A percentile compares a stretch with the other conserved stretches of the same genome.
Evolutionary conservation across 2,329 filamentous ascomycete genomes (phyloP).

Genomic region (Decorospora gaudefroyi): DNA sequence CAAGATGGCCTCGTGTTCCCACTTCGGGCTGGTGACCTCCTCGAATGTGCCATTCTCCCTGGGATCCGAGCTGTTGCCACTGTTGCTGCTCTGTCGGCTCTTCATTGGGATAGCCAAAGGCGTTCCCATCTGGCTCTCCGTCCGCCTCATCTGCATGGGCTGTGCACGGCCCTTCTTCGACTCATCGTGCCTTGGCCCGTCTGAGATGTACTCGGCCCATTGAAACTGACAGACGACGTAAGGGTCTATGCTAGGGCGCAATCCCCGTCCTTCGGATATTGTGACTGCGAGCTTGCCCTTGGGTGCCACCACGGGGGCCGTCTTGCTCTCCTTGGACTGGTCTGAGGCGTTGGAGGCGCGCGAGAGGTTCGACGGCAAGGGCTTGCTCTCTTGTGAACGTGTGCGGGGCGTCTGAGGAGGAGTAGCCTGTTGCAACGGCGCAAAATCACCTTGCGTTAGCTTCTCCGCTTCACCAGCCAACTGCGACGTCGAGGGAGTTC

Average conservation of each 20-base stretch:
- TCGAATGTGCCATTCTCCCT: constrained; percentile 61
- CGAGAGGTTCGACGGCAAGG: constrained; percentile 52
- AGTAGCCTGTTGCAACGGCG: constrained; percentile 75
- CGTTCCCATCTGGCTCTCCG: constrained; percentile 79
- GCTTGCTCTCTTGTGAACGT: constrained; percentile 68
- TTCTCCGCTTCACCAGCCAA: constrained; percentile 73
- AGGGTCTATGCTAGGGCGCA: constrained; percentile 82
- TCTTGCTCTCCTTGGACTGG: constrained; percentile 47
- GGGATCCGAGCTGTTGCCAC: constrained; percentile 69
- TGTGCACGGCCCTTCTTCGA: constrained; percentile 49
- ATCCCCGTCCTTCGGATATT: constrained; percentile 80
- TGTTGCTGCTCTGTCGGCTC: constrained; percentile 95
- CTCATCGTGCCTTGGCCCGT: constrained; percentile 70
- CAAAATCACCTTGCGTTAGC: constrained; percentile 81
- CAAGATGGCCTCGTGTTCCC: constrained; percentile 96
- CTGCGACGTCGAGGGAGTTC: constrained; percentile 60
- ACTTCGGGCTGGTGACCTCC: constrained; percentile 80
- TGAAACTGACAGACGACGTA: constrained; percentile 98
- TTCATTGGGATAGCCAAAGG: constrained; percentile 96
- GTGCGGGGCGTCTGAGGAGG: constrained; percentile 88
- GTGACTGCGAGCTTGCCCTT: constrained; percentile 90
- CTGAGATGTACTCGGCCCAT: constrained; percentile 92
- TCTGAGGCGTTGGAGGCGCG: constrained; percentile 56
- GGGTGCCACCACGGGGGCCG: constrained; percentile 67
- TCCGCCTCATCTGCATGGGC: constrained; percentile 61